These are phyloP conservation scores for Yamadazyma blattariae DNA, from an alignment of 1,139 yeast genomes.

Conservation along the genomic window DNA sequence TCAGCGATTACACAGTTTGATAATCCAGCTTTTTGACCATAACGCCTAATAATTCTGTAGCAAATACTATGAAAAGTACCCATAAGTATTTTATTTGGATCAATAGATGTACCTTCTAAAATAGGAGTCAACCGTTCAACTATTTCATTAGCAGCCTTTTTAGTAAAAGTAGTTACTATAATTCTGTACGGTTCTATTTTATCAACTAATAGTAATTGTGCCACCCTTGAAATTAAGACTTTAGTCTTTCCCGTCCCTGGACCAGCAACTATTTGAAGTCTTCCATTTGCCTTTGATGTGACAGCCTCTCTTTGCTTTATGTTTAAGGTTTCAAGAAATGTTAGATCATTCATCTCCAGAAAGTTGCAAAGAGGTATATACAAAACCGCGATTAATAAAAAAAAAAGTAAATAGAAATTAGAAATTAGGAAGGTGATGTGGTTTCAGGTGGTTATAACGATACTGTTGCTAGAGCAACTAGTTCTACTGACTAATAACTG, in stretches of 20 bases:
- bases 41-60: slow-evolving; percentile 51
- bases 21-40: slow-evolving; percentile 54
- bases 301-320: slow-evolving; percentile 61
- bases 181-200: slow-evolving; percentile 56
- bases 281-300: slow-evolving; percentile 46
- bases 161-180: slow-evolving; percentile 87
- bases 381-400: too few species aligned
- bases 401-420: too few species aligned
- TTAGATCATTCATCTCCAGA: too few species aligned
- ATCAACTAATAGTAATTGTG: slow-evolving; percentile 55
- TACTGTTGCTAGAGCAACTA: too few species aligned
- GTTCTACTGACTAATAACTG: too few species aligned
- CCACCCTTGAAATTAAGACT: slow-evolving; percentile 76
- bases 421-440: too few species aligned
- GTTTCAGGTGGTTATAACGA: too few species aligned
- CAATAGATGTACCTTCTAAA: slow-evolving; percentile 36
- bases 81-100: slow-evolving; percentile 47
- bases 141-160: slow-evolving; percentile 87
- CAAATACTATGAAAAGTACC: slow-evolving; percentile 92
- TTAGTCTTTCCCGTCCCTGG: slow-evolving; percentile 91
- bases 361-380: too few species aligned
- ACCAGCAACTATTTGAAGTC: slow-evolving; percentile 82
- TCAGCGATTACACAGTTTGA: slow-evolving; percentile 58
- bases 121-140: slow-evolving; percentile 49
- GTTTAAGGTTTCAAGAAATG: slow-evolving; percentile 27